Evolutionary conservation across 2,329 filamentous ascomycete genomes (phyloP).

Genomic region (Venturia nashicola): DNA sequence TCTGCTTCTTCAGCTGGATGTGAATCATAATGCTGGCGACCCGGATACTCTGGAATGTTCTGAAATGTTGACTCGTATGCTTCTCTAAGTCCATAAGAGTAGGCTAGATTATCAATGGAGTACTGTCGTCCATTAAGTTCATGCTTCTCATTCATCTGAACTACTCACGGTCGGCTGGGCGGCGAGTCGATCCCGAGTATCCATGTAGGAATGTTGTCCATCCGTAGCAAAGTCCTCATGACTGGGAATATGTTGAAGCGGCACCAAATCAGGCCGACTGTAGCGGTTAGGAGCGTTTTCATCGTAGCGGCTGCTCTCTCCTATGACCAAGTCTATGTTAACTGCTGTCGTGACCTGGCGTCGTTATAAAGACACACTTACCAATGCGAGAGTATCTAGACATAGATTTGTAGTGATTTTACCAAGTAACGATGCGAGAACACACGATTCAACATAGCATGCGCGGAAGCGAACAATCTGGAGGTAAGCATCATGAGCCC

Average conservation of each 20-base stretch:
- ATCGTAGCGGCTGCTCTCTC: neutral
- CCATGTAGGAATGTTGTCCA: neutral
- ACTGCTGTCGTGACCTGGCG: neutral
- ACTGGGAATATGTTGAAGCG: neutral
- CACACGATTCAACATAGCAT: neutral
- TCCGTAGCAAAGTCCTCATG: neutral
- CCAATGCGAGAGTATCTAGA: neutral
- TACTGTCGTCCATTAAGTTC: conserved; percentile 35
- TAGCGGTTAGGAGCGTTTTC: neutral
- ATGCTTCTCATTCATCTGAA: neutral
- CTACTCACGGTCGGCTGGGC: neutral
- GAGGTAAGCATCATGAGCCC: neutral
- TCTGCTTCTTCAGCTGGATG: conserved; percentile 41
- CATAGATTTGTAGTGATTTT: neutral
- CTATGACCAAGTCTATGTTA: neutral
- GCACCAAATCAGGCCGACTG: neutral
- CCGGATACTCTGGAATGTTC: conserved; percentile 32
- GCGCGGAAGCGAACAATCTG: neutral
- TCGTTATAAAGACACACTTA: neutral
- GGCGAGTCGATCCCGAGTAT: neutral
- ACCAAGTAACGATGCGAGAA: neutral
- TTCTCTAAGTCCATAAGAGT: conserved; percentile 51
- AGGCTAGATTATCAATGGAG: conserved; percentile 55
- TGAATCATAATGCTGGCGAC: conserved; percentile 73
- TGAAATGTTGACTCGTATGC: conserved; percentile 43